Evolutionary conservation across 2,329 filamentous ascomycete species (phyloP).

Genomic region (Phyllosticta citrichinensis): DNA sequence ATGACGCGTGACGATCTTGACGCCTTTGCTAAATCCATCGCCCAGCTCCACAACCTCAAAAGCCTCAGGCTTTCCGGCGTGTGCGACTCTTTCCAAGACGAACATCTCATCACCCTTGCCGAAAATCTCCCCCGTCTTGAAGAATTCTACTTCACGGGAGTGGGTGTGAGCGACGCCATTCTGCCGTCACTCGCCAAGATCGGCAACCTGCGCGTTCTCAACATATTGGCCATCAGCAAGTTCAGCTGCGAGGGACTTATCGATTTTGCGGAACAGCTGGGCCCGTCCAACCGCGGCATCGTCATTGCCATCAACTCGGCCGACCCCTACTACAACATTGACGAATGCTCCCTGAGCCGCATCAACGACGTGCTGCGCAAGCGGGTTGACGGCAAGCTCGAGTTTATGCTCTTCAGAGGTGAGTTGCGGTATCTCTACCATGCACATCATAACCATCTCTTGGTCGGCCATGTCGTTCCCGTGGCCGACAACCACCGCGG

Average conservation of each 20-base stretch:
- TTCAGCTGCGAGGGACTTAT: conserved; percentile 46
- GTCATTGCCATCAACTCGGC: conserved; percentile 36
- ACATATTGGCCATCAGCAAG: conserved; percentile 44
- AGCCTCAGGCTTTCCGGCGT: conserved; percentile 44
- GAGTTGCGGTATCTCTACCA: neutral
- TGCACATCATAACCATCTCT: neutral
- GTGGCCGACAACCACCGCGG: no score
- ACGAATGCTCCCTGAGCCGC: conserved; percentile 28
- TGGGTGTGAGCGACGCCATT: conserved; percentile 42
- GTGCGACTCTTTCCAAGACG: conserved; percentile 40
- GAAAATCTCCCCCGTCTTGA: conserved; percentile 40
- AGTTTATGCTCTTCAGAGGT: conserved; percentile 37
- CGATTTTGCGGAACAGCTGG: conserved; percentile 33
- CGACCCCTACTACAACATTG: conserved; percentile 31
- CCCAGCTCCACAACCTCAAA: conserved; percentile 41
- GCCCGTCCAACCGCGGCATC: conserved; percentile 32
- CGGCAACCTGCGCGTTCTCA: conserved; percentile 40
- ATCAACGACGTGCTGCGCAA: conserved; percentile 28
- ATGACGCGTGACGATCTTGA: conserved; percentile 39
- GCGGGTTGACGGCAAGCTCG: conserved; percentile 34
- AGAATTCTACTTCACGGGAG: conserved; percentile 47
- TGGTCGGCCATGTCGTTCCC: neutral
- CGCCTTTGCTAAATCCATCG: conserved; percentile 41
- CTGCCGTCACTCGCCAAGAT: conserved; percentile 37
- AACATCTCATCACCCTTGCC: conserved; percentile 41